Conservation (phyloP, 169 alveolate species). For the Plasmodium relictum region DNA sequence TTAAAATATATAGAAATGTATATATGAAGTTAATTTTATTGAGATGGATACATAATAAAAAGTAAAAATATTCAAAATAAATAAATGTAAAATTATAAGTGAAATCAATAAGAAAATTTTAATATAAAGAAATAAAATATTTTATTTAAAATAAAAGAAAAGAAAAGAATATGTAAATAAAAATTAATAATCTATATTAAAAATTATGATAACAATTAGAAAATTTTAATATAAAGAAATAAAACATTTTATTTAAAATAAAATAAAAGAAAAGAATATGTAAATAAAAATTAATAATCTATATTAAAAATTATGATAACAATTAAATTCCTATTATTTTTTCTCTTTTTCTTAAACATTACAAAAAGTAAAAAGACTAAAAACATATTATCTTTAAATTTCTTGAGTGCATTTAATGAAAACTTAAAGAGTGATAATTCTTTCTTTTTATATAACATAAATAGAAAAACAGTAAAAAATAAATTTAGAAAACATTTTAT, state of each 20-base stretch:
- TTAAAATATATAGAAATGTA: too few species aligned
- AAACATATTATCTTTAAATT: slow-evolving; percentile 3
- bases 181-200: background rate
- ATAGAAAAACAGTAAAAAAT: background rate
- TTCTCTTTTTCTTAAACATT: slow-evolving; percentile 28
- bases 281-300: background rate
- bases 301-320: slow-evolving; percentile 33
- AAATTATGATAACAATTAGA: slow-evolving; percentile 38
- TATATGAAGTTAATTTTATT: too few species aligned
- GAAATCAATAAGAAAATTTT: slow-evolving; percentile 15
- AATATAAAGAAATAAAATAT: too few species aligned
- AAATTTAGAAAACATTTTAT: background rate
- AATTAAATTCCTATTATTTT: slow-evolving; percentile 16
- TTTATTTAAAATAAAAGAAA: too few species aligned
- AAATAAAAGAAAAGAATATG: too few species aligned
- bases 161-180: too few species aligned
- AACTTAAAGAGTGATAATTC: background rate
- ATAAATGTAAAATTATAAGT: too few species aligned
- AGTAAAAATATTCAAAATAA: too few species aligned
- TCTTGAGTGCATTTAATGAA: slow-evolving; percentile 24
- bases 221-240: too few species aligned
- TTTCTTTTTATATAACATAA: slow-evolving; percentile 17
- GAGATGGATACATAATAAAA: too few species aligned
- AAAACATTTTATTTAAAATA: too few species aligned
- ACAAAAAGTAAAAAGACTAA: slow-evolving; percentile 42